Conservation (phyloP, 345 rosid species). For the Lepidium africanum region DNA sequence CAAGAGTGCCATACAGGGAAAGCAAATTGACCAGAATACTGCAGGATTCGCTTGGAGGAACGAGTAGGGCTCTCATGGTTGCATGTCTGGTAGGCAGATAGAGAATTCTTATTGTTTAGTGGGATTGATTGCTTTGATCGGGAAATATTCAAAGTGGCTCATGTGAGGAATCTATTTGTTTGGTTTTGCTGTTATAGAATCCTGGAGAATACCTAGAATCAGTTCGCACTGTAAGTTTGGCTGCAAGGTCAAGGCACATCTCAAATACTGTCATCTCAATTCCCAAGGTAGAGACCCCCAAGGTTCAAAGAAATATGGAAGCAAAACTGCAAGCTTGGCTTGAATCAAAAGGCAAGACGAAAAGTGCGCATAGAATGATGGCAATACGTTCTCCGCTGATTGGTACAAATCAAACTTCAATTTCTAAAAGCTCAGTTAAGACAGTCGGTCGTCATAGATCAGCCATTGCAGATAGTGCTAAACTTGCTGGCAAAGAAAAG, state of each 20-base stretch:
- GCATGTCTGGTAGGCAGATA: constrained; percentile 68
- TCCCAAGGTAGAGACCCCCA: constrained; percentile 56
- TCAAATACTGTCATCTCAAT: constrained; percentile 45
- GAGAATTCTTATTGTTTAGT: background rate
- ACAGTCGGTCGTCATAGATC: constrained; percentile 35
- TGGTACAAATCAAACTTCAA: constrained; percentile 31
- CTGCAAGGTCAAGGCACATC: constrained; percentile 84
- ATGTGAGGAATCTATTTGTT: background rate
- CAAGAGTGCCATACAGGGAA: constrained; percentile 79
- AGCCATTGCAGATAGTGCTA: constrained; percentile 34
- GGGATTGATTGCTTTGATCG: background rate
- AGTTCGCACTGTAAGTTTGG: constrained; percentile 77
- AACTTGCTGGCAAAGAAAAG: constrained; percentile 22
- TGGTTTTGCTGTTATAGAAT: constrained; percentile 36
- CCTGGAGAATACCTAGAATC: constrained; percentile 97
- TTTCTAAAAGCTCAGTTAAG: constrained; percentile 35
- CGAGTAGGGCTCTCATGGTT: constrained; percentile 75
- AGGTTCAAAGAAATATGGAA: constrained; percentile 66
- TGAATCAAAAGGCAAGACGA: constrained; percentile 83
- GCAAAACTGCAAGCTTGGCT: constrained; percentile 79
- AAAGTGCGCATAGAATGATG: constrained; percentile 41
- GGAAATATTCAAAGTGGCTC: background rate
- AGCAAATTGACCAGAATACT: constrained; percentile 88
- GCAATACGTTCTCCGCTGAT: constrained; percentile 40
- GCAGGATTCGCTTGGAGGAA: constrained; percentile 96